Conservation (phyloP, 805 yeast genomes). For the Monosporozyma yasuniensis region DNA sequence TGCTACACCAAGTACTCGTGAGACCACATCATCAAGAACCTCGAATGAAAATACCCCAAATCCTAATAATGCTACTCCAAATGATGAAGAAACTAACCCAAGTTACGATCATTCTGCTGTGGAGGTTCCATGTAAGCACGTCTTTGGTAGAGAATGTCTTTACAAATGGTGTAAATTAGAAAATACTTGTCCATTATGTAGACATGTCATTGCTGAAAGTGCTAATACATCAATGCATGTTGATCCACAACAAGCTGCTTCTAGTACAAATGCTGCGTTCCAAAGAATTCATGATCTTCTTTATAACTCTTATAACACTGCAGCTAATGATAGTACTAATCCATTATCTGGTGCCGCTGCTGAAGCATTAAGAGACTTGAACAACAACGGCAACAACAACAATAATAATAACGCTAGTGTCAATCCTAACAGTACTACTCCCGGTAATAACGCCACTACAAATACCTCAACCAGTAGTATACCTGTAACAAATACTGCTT, state of each 20-base stretch:
- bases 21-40: neutral
- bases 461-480: neutral
- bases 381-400: constrained; percentile 2
- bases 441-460: neutral
- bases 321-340: constrained; percentile 1
- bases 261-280: constrained; percentile 4
- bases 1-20: neutral
- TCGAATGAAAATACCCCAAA: constrained; percentile 1
- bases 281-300: constrained; percentile 3
- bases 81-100: constrained; percentile 13
- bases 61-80: neutral
- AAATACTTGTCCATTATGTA: constrained; percentile 80
- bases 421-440: neutral
- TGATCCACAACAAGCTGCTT: constrained; percentile 4
- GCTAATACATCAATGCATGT: neutral
- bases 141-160: constrained; percentile 80
- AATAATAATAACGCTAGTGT: neutral
- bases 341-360: neutral
- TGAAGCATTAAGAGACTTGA: neutral
- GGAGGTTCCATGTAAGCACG: constrained; percentile 74
- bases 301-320: constrained; percentile 3
- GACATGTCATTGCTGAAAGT: constrained; percentile 41
- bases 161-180: constrained; percentile 72
- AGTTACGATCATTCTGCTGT: constrained; percentile 53
- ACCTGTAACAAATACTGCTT: neutral